Evolutionary conservation across 2,329 filamentous ascomycete species (phyloP).

Genomic region (Colletotrichum somersetense): DNA sequence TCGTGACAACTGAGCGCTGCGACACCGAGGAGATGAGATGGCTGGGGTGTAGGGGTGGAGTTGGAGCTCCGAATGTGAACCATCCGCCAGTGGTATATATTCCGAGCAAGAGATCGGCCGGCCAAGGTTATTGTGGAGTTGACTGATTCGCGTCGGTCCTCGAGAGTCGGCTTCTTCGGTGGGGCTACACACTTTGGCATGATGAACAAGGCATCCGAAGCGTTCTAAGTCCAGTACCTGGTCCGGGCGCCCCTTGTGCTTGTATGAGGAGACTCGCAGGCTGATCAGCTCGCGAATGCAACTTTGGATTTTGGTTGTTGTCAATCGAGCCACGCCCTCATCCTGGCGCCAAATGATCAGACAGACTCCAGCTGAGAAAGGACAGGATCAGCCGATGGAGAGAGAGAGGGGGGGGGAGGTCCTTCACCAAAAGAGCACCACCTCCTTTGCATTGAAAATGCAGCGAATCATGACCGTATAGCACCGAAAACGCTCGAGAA

Average conservation of each 20-base stretch:
- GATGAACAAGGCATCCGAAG: conserved; percentile 2
- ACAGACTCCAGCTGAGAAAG: conserved; percentile 26
- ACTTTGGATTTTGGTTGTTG: conserved; percentile 9
- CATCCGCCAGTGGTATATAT: not conserved
- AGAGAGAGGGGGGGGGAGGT: not conserved
- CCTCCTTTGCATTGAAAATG: conserved; percentile 26
- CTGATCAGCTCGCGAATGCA: conserved; percentile 24
- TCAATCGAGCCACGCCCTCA: conserved; percentile 26
- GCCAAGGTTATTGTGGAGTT: not conserved
- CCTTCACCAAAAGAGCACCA: conserved; percentile 18
- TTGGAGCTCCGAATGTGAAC: not conserved
- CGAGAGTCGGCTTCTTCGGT: conserved; percentile 3
- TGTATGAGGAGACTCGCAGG: conserved; percentile 22
- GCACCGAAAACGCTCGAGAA: conserved; percentile 14
- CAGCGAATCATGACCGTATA: conserved; percentile 19
- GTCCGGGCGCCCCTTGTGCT: not conserved
- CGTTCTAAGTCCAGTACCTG: not conserved
- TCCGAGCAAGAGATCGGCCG: conserved; percentile 3
- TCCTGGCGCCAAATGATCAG: conserved; percentile 16
- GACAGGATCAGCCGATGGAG: conserved; percentile 12
- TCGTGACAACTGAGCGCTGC: not conserved
- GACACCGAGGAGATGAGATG: conserved; percentile 1
- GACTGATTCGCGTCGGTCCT: conserved; percentile 7
- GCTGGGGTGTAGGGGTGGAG: not conserved
- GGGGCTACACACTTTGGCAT: not conserved